phyloP scores from a whole-genome alignment of 345 rosid species.

The Erucastrum elatum region DNA sequence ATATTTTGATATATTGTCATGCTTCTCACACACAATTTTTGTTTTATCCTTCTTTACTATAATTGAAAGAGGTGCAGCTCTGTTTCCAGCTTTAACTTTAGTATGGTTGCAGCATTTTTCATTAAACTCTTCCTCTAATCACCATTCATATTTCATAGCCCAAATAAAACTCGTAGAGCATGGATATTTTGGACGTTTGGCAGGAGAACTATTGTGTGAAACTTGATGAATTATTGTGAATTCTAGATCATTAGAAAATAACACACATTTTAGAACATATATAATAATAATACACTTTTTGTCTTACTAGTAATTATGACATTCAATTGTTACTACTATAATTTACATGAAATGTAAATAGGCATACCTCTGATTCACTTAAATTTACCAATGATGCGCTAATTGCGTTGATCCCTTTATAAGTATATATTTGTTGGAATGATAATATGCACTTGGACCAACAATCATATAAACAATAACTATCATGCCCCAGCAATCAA shows the following conservation, averaged over 20 bases:
- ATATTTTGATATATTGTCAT: conserved; percentile 7
- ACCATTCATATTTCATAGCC: not conserved
- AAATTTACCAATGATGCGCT: not conserved
- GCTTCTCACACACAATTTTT: not conserved
- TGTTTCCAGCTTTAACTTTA: not conserved
- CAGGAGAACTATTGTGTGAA: not conserved
- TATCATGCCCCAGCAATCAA: not conserved
- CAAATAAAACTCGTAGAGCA: not conserved
- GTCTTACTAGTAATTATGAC: conserved; percentile 1
- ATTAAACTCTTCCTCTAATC: not conserved
- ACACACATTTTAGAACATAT: not conserved
- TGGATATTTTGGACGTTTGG: not conserved
- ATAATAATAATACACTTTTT: not conserved
- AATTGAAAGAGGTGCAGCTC: not conserved
- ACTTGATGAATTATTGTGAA: not conserved
- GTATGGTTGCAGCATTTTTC: not conserved
- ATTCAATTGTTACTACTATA: not conserved
- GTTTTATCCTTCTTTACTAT: not conserved
- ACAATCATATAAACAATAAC: not conserved
- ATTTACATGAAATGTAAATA: conserved; percentile 3
- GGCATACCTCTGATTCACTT: not conserved
- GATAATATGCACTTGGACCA: not conserved
- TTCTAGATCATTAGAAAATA: not conserved
- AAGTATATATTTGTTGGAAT: conserved; percentile 16
- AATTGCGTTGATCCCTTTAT: not conserved